These are phyloP conservation scores for Phytophthora europaea DNA, from an alignment of 352 stramenopile genomes.

Conservation along the genomic window DNA sequence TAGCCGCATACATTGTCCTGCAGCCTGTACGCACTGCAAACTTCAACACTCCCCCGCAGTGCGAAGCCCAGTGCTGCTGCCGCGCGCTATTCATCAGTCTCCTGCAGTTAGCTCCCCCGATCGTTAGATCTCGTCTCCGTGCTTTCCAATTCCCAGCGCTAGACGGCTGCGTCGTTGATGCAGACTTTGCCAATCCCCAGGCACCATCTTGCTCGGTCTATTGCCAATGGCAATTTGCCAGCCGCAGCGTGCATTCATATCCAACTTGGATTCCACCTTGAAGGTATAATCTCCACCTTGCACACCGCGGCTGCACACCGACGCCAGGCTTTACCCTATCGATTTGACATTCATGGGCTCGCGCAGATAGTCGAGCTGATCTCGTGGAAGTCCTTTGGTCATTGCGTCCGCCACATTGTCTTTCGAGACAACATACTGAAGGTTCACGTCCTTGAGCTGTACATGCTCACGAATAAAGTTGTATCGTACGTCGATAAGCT, in stretches of 20 bases:
- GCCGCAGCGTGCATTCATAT: too few species aligned
- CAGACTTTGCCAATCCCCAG: slow-evolving; percentile 9
- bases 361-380: slow-evolving; percentile 10
- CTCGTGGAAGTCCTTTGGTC: slow-evolving; percentile 14
- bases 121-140: not conserved
- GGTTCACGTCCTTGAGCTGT: not conserved
- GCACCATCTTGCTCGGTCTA: not conserved
- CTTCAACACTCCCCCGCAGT: slow-evolving; percentile 5
- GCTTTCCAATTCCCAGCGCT: not conserved
- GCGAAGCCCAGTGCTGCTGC: slow-evolving; percentile 11
- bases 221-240: too few species aligned
- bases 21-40: slow-evolving; percentile 1
- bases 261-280: too few species aligned
- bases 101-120: slow-evolving; percentile 1
- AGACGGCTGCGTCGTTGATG: not conserved
- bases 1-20: not conserved
- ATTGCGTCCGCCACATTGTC: slow-evolving; percentile 12
- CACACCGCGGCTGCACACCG: not conserved
- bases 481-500: slow-evolving; percentile 29
- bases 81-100: not conserved
- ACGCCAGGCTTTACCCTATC: slow-evolving; percentile 8
- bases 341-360: slow-evolving; percentile 10
- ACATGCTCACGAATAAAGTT: slow-evolving; percentile 32
- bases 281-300: slow-evolving; percentile 2
- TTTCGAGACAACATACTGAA: slow-evolving; percentile 13